Evolutionary conservation across 352 stramenopile genomes (phyloP).

Genomic region (Plasmopara viticola): DNA sequence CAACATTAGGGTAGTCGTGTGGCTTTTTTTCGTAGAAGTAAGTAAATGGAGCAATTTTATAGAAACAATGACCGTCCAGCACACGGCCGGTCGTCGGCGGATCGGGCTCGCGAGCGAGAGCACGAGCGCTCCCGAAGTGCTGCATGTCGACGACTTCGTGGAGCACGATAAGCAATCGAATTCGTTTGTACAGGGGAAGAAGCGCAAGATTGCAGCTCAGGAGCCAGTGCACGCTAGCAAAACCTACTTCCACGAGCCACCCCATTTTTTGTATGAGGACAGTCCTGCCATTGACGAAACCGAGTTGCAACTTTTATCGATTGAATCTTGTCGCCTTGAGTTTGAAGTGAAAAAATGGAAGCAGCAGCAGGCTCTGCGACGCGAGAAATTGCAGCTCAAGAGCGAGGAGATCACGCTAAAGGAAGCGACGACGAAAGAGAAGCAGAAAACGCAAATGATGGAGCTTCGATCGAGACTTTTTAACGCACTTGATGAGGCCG

Average conservation of each 20-base stretch:
- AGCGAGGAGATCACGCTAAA: conserved; percentile 22
- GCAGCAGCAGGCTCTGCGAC: conserved; percentile 15
- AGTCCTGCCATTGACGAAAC: neutral
- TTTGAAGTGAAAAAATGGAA: conserved; percentile 28
- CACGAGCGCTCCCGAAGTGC: conserved; percentile 4
- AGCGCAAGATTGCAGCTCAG: conserved; percentile 8
- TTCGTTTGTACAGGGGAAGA: conserved; percentile 3
- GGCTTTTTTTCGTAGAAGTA: neutral
- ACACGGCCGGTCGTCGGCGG: conserved; percentile 4
- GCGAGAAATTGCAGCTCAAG: conserved; percentile 19
- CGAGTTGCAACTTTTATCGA: conserved; percentile 16
- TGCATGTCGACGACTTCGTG: neutral
- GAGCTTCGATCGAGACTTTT: conserved; percentile 16
- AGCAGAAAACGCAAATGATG: conserved; percentile 20
- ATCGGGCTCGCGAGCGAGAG: conserved; percentile 1
- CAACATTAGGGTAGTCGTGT: neutral
- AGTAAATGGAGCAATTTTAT: neutral
- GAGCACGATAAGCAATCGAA: neutral
- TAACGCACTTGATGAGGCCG: conserved; percentile 13
- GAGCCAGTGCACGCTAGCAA: conserved; percentile 2
- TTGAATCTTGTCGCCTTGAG: conserved; percentile 14
- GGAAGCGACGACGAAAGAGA: conserved; percentile 16
- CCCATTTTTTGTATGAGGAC: neutral
- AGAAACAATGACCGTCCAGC: conserved; percentile 10
- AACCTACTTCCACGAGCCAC: neutral